Base-by-base conservation (phyloP, 2,329 filamentous ascomycete species). In the Trichoderma citrinoviride region DNA sequence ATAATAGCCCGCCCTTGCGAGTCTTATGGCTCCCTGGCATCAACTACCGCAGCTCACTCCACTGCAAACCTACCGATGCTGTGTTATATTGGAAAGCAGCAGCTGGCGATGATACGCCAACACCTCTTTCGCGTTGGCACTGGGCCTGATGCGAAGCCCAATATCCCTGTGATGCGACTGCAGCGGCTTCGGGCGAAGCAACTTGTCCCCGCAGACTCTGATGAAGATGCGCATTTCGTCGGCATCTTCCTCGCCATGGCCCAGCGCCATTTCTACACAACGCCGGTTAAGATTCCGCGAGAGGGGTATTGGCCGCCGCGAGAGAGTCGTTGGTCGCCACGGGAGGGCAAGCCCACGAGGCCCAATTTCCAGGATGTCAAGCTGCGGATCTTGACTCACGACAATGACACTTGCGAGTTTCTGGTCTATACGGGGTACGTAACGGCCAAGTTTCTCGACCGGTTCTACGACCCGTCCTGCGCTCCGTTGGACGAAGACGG, bases 161-260 rank as follows among this genome's bases (percentile, higher is more conserved):
- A 87, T 67, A 73, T 72, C 4, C 80, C 83, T 0, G 82, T 87
- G 6, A 70, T 75, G 50, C 76, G 78, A 5, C 73, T 87, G 10
- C 81, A 84, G 63, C 71, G 74, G 40, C 71, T 83, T 15, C 79
- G 83, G 1, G 77, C 79, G 5, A 83, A 80, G 70, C 74, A 75
- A 53, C 74, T 86, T 4, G 65, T 81, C 3, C 85, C 85, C 0
- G 71, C 74, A 3, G 78, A 86, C 55, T 66, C 72, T 2, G 79
- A 86, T 55, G 80, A 83, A 54, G 85, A 87, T 69, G 76, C 81
- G 0, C 81, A 84, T 64, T 76, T 86, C 41, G 75, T 84, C 5
- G 83, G 79, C 21, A 77, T 81, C 49, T 81, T 87, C 64, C 69
- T 87, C 14, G 81, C 82, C 53, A 83, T 87, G 81, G 85, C 85